Conservation (phyloP, 805 yeast species). For the Kluyveromyces lactis region DNA sequence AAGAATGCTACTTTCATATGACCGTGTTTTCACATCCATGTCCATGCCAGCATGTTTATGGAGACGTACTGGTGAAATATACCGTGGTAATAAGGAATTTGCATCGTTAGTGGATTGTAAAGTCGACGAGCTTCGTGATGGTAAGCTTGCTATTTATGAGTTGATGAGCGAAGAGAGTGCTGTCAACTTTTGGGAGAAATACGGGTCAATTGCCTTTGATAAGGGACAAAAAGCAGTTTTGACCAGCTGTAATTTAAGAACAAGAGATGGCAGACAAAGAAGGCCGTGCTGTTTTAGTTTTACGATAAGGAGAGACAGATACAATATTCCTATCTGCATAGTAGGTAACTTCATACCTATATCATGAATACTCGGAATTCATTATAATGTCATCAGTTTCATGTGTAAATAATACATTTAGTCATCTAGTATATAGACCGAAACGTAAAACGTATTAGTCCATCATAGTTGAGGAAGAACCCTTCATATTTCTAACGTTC, state of each 20-base stretch:
- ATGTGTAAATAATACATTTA: too few species aligned
- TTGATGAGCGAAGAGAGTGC: constrained; percentile 93
- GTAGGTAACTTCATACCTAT: constrained; percentile 93
- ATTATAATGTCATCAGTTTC: too few species aligned
- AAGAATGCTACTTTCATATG: constrained; percentile 86
- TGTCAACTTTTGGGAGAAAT: constrained; percentile 95
- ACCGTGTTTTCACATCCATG: constrained; percentile 92
- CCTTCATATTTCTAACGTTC: too few species aligned
- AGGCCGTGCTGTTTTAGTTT: constrained; percentile 90
- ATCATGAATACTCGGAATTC: constrained; percentile 7
- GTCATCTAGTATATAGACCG: too few species aligned
- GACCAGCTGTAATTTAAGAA: constrained; percentile 81
- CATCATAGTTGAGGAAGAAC: too few species aligned
- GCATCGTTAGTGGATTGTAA: constrained; percentile 85
- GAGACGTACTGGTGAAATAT: constrained; percentile 95
- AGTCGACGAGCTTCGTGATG: constrained; percentile 87
- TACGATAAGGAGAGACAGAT: constrained; percentile 84
- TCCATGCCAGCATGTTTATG: constrained; percentile 96
- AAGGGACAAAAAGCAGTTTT: constrained; percentile 91
- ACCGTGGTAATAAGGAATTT: constrained; percentile 91
- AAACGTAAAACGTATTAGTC: too few species aligned
- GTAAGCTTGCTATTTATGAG: constrained; percentile 86
- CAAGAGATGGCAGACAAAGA: constrained; percentile 71
- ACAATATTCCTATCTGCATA: constrained; percentile 92
- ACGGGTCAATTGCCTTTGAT: constrained; percentile 93